Evolutionary conservation across 495 filamentous ascomycete species (phyloP), one percentile per base, ranked within the genome.

Genomic region (Hypoxylon rickii): DNA sequence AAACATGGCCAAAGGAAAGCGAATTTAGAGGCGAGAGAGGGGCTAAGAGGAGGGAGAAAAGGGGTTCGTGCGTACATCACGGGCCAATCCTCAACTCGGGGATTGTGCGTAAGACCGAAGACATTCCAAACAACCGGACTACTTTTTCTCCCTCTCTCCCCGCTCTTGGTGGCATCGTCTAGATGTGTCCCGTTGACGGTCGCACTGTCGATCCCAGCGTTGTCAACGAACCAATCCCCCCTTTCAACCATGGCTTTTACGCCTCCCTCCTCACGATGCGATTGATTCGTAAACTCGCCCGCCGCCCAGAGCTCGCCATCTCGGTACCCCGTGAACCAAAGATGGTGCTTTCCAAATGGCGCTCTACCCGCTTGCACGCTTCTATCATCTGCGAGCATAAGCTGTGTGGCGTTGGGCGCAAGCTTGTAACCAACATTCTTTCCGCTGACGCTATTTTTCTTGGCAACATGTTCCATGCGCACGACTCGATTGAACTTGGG

Each of bases 211-310:
- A 63, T 66, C 0, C 37, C 49, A 3, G 60, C 70, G n/a, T 60
- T 63, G 2, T 66, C 66, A 22, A 64, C 51, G 32, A 70, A 66
- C 59, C 61, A 62, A 50, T 70, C 55, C 18, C 68, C 66, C 44
- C 67, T 34, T 46, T 56, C 54, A 4, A 71, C 64, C 69, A 69
- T 69, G 10, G 44, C 52, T 38, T 59, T 58, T 10, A 72, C 67
- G 20, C 69, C 69, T 8, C 63, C 65, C 4, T 65, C 64, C 20
- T 69, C 66, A 16, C 42, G 50, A 8, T 57, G 61, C 29, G 68
- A 69, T 73, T 96, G 92, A 57, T 96, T 89, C 2, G 92, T 96
- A 68, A 93, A 96, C 65, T 86, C 81, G 5, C 92, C 92, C 6
- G 86, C 90, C 0, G 92, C 84, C 65, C 84, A 96, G 3, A 95